Evolutionary conservation across 352 stramenopile species (phyloP), one percentile per base, ranked within the genome.

Genomic region (Ochromonadaceae sp.): DNA sequence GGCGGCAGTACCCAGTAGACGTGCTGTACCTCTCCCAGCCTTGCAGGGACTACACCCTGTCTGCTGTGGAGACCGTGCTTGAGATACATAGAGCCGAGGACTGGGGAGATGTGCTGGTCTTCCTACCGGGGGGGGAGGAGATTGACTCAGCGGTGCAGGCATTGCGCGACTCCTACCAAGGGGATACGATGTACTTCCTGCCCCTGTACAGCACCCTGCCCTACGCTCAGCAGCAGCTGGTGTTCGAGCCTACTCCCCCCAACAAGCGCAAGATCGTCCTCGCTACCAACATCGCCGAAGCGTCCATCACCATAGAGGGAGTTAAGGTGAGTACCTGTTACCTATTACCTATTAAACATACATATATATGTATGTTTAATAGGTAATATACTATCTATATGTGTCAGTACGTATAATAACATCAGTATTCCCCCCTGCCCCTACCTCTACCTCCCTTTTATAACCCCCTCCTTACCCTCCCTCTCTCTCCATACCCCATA

Each of bases 251-350:
- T 12, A 88, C 92, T 40, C 88, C 88, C 0, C 81, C 43, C 25
- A 70, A 69, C 26, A 72, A 59, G 25, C 35, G 95, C 42, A 99
- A 99, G 75, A 95, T 88, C 72, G 87, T 99, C 0, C 85, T 99
- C 10, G 93, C 95, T 0, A 99, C 95, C 7, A 99, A 99, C 76
- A 99, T 99, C 71, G 94, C 95, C 0, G 95, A 99, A 75, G 91
- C 94, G 1, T 98, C 90, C 14, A 77, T 99, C 28, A 99, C 95
- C 2, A 98, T 99, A 72, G 92, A 99, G 72, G 93, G 94, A 28
- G n/a, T n/a, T n/a, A n/a, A n/a, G n/a, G 90, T n/a, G n/a, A n/a
- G n/a, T n/a, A n/a, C n/a, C n/a, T n/a, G n/a, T n/a, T n/a, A n/a
- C 94, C 59, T 90, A 89, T 71, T 95, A 92, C 67, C 86, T 95